Evolutionary conservation across 768 basidiomycete genomes (phyloP).

Genomic region (Rubroboletus pulcherrimus): DNA sequence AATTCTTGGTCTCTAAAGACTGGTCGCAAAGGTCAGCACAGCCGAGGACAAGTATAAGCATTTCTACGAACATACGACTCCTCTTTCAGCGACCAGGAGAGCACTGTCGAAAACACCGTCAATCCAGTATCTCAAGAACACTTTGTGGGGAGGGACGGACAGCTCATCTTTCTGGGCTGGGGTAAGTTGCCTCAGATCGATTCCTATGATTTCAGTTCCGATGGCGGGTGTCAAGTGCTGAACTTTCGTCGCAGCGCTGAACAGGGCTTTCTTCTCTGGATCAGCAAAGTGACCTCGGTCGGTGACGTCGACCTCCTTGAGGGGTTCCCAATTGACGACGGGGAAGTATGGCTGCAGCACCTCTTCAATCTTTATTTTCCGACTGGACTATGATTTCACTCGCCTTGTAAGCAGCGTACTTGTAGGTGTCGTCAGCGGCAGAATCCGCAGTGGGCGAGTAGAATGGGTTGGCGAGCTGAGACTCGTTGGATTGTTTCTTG

Average conservation of each 20-base stretch:
- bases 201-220: slow-evolving; percentile 69
- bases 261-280: slow-evolving; percentile 59
- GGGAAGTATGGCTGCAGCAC: slow-evolving; percentile 58
- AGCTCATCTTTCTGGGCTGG: slow-evolving; percentile 74
- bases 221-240: slow-evolving; percentile 66
- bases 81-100: slow-evolving; percentile 69
- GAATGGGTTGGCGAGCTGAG: slow-evolving; percentile 54
- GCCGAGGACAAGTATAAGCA: background rate
- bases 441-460: slow-evolving; percentile 59
- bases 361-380: background rate
- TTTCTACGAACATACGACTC: slow-evolving; percentile 61
- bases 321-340: slow-evolving; percentile 58
- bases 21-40: slow-evolving; percentile 19
- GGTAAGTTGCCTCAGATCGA: slow-evolving; percentile 69
- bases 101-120: slow-evolving; percentile 41
- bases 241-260: slow-evolving; percentile 63
- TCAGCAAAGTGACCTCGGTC: slow-evolving; percentile 72
- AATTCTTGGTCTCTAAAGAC: slow-evolving; percentile 77
- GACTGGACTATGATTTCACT: background rate
- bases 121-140: background rate
- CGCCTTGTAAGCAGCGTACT: slow-evolving; percentile 60
- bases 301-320: slow-evolving; percentile 52
- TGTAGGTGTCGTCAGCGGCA: slow-evolving; percentile 48
- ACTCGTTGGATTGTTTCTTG: slow-evolving; percentile 23
- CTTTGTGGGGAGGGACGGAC: slow-evolving; percentile 36